Evolutionary conservation across 1,284 basidiomycete genomes (phyloP).

Genomic region (Sparassis latifolia): DNA sequence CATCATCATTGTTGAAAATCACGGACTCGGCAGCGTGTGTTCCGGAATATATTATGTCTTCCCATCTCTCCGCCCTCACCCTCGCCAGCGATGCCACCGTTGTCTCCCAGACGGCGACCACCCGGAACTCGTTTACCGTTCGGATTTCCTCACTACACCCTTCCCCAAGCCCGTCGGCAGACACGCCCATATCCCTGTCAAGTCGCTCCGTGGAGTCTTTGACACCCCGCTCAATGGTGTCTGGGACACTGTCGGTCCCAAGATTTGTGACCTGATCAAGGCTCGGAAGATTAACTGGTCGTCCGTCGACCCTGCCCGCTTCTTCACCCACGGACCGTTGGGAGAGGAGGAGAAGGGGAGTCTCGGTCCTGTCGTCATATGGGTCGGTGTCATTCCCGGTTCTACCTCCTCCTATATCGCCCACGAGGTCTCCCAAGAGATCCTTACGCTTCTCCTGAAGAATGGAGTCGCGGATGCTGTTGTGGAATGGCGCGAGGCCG

Average conservation of each 20-base stretch:
- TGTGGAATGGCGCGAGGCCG: conserved; percentile 27
- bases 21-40: no score
- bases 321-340: conserved; percentile 27
- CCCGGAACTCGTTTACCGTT: conserved; percentile 36
- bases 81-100: no score
- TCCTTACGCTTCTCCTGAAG: conserved; percentile 9
- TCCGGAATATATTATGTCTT: no score
- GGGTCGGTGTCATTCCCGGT: conserved; percentile 30
- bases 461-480: conserved; percentile 21
- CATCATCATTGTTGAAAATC: no score
- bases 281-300: conserved; percentile 22
- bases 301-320: conserved; percentile 32
- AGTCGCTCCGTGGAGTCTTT: conserved; percentile 33
- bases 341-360: conserved; percentile 26
- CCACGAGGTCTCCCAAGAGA: conserved; percentile 27
- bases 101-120: conserved; percentile 18
- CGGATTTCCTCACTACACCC: conserved; percentile 24
- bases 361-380: conserved; percentile 37
- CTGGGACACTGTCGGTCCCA: conserved; percentile 33
- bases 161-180: conserved; percentile 29
- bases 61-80: no score
- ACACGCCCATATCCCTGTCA: conserved; percentile 24
- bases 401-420: conserved; percentile 29
- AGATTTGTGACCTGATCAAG: conserved; percentile 29
- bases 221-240: conserved; percentile 31